Percentiles rank a stretch among this genome's conserved stretches.
These are phyloP conservation scores for Eimeria tenella DNA, from an alignment of 169 alveolate species.

Conservation along the genomic window DNA sequence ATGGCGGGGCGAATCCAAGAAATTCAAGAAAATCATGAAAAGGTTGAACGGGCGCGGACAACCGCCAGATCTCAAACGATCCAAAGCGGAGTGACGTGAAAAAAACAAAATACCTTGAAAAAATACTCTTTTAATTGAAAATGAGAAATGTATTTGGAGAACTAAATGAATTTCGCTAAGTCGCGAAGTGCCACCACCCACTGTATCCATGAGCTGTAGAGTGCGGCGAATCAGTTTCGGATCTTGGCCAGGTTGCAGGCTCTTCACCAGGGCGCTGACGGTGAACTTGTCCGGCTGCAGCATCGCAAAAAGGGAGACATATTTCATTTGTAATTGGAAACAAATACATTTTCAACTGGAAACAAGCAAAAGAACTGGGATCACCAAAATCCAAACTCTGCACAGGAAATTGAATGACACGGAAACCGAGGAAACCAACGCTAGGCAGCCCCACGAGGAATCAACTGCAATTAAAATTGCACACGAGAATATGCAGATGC, in stretches of 20 bases:
- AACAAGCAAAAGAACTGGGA: background rate
- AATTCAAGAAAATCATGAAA: background rate
- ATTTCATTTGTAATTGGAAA: background rate
- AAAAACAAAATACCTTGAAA: background rate
- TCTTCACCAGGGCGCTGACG: slow-evolving; percentile 51
- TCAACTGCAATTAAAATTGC: too few relatives aligned
- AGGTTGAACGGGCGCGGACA: background rate
- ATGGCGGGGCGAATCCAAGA: background rate
- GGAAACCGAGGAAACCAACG: too few relatives aligned
- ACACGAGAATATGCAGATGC: too few relatives aligned
- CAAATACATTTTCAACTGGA: background rate
- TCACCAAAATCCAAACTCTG: too few relatives aligned
- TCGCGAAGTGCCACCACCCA: background rate
- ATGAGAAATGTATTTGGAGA: background rate
- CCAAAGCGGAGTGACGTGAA: background rate
- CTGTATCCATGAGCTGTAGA: slow-evolving; percentile 52
- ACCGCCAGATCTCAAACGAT: background rate
- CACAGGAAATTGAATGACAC: too few relatives aligned
- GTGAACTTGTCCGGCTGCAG: slow-evolving; percentile 62
- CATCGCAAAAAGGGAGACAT: background rate
- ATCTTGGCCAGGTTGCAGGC: slow-evolving; percentile 61
- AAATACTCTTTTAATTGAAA: background rate
- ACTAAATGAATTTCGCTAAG: background rate
- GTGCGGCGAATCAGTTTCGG: slow-evolving; percentile 41
- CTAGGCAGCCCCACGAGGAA: too few relatives aligned